phyloP scores from a whole-genome alignment of 2,329 filamentous ascomycete genomes.

The Fusarium sp. region DNA sequence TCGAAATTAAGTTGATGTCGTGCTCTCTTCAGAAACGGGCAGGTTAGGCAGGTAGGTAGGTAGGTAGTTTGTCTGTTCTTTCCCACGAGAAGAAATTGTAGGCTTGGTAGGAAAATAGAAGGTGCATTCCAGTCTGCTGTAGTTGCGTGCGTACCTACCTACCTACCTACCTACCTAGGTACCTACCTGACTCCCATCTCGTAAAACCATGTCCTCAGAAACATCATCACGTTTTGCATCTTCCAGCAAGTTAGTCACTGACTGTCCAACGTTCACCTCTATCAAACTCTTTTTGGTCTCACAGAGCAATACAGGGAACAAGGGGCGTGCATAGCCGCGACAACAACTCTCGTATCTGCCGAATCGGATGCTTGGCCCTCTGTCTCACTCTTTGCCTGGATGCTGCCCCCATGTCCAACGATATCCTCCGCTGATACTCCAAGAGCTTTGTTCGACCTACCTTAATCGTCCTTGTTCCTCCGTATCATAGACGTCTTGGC shows the following conservation, averaged over 20 bases:
- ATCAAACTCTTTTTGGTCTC: slow-evolving; percentile 1
- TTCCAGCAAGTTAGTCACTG: not conserved
- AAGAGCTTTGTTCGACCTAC: slow-evolving; percentile 32
- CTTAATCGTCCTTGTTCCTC: slow-evolving; percentile 38
- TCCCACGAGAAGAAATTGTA: slow-evolving; percentile 4
- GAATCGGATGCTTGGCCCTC: slow-evolving; percentile 26
- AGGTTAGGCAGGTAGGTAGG: not conserved
- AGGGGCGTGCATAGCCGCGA: slow-evolving; percentile 33
- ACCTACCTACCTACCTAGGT: too few relatives aligned
- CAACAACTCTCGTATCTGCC: slow-evolving; percentile 9
- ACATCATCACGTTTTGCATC: not conserved
- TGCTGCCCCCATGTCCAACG: not conserved
- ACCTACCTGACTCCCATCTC: too few relatives aligned
- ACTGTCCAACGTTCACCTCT: not conserved
- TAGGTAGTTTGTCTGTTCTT: not conserved
- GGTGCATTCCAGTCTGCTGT: too few relatives aligned
- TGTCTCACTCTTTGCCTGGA: slow-evolving; percentile 20
- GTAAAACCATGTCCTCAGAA: too few relatives aligned
- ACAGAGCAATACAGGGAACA: slow-evolving; percentile 8
- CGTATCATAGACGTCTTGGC: slow-evolving; percentile 18
- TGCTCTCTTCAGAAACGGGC: slow-evolving; percentile 18
- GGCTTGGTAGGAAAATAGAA: too few relatives aligned
- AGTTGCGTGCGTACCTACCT: too few relatives aligned
- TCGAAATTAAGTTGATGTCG: slow-evolving; percentile 29
- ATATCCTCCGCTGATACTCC: slow-evolving; percentile 26